Evolutionary conservation across 1,284 basidiomycete genomes (phyloP), one percentile per base, ranked within the genome.

Genomic region (Puccinia polysora): DNA sequence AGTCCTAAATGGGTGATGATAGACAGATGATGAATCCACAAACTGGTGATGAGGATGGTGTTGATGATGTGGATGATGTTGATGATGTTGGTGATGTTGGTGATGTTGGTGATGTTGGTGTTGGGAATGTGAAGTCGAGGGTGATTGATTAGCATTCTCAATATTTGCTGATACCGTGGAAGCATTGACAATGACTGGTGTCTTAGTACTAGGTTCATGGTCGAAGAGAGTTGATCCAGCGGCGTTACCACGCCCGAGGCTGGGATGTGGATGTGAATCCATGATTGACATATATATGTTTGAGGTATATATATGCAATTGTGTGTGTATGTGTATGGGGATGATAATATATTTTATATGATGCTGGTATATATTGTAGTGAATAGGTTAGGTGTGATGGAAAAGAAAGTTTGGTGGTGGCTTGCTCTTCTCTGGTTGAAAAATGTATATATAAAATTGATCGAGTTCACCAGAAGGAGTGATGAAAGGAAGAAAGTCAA

Each of bases 191-290:
- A 59, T 56, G 20, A 62, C 59, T 23, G 62, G 62, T 65, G n/a
- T n/a, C n/a, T 65, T 65, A 40, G 45, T 52, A 47, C 36, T 68
- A 38, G 43, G 28, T 68, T 68, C 50, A 30, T 65, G 45, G 28
- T 68, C 65, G 43, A 58, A 68, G 28, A 59, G 30, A 32, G 53
- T 47, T 30, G 43, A 45, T 8, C 65, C 53, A 58, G 65, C 65
- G 65, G 65, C 65, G 65, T 68, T 68, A 68, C 65, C 65, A 45
- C 65, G 65, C 65, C 38, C 65, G 65, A 56, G 53, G 45, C 38
- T 68, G 55, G 65, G 65, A 49, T 68, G 65, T 40, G 53, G 65
- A 68, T 68, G 65, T 59, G 65, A 68, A 68, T 68, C 65, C 65
- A 68, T 67, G 65, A 67, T 56, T 67, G 65, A 67, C 65, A 67